These are phyloP conservation scores for Platanthera zijinensis DNA, from an alignment of 106 monocot species.

Conservation along the genomic window DNA sequence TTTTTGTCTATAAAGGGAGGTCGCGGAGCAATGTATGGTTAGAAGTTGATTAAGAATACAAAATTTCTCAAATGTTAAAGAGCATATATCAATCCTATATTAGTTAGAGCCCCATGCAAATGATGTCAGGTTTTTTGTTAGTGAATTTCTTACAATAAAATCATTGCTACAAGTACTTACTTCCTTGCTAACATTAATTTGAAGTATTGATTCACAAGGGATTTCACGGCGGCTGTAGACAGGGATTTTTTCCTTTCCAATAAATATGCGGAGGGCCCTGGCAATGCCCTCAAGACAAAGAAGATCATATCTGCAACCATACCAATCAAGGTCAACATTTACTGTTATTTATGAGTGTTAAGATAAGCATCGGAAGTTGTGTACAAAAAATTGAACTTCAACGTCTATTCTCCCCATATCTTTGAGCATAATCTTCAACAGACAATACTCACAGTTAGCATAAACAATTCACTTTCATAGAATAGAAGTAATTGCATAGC, in stretches of 20 bases:
- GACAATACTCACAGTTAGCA: background rate
- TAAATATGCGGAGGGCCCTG: constrained; percentile 77
- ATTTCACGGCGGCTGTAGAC: constrained; percentile 41
- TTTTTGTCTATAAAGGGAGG: background rate
- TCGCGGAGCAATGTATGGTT: background rate
- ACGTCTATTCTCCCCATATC: background rate
- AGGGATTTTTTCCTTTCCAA: constrained; percentile 52
- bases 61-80: background rate
- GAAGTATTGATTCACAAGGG: constrained; percentile 38
- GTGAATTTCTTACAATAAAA: background rate
- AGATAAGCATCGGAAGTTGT: background rate
- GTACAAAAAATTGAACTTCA: background rate
- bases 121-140: background rate
- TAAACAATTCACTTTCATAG: background rate
- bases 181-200: constrained; percentile 54
- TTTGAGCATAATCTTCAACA: background rate
- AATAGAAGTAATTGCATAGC: background rate
- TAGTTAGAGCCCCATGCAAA: background rate
- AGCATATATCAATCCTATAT: background rate
- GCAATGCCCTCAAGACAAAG: constrained; percentile 92
- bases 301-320: constrained; percentile 64
- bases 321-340: background rate
- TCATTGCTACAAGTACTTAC: background rate
- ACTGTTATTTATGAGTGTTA: background rate
- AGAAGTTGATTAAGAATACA: background rate